Conservation (phyloP, 2,329 filamentous ascomycete species). For the Hansfordia pulvinata region DNA sequence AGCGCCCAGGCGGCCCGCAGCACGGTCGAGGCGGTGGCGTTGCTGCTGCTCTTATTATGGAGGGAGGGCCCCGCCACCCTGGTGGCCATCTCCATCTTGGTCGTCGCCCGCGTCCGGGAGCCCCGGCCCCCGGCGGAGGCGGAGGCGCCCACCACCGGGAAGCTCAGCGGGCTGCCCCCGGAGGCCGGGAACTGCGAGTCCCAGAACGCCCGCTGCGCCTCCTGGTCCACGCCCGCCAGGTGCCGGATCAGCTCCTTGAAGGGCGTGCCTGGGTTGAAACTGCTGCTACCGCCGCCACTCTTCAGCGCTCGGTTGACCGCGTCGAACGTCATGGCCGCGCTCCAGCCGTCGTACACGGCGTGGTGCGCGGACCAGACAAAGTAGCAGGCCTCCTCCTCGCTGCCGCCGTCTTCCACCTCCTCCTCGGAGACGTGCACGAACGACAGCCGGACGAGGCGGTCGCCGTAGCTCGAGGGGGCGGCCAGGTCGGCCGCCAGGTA, state of each 20-base stretch:
- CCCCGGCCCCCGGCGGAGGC: not conserved
- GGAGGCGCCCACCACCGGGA: not conserved
- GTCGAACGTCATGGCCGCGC: not conserved
- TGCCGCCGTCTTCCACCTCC: not conserved
- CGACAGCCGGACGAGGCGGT: not conserved
- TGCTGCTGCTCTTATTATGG: not conserved
- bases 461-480: not conserved
- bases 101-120: not conserved
- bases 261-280: not conserved
- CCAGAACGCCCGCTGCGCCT: constrained; percentile 1
- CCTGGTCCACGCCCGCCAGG: not conserved
- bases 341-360: not conserved
- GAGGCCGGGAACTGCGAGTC: not conserved
- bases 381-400: not conserved
- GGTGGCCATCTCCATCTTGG: not conserved
- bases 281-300: not conserved
- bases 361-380: not conserved
- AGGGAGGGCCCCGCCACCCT: not conserved
- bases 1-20: constrained; percentile 2
- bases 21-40: not conserved
- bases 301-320: not conserved
- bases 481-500: not conserved
- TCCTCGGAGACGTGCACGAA: not conserved
- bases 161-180: not conserved
- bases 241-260: constrained; percentile 1